Base-by-base conservation (phyloP, 192 early-diverging fungal species). In the Martensiomyces pterosporus region DNA sequence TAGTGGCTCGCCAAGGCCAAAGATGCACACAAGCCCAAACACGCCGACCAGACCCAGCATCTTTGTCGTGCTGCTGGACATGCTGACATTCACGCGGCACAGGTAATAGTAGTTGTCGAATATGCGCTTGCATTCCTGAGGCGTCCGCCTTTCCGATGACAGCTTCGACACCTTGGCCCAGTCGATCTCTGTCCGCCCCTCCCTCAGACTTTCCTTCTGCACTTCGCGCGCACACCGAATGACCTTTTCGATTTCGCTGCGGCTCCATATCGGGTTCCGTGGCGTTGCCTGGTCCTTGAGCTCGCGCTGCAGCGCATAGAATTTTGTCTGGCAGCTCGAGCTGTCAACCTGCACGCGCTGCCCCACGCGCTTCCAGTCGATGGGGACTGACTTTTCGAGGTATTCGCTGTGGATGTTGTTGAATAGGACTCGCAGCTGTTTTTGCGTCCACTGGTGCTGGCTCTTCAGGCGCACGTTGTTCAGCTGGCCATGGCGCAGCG, bases 121-220 rank as follows among this genome's bases (percentile, higher is more conserved):
- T 4, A 52, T 42, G 14, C 58, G 22, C 50, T 47, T 52, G 19
- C 58, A 60, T 25, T 60, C 57, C 15, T 60, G 25, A 3, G 58
- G 49, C 4, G 9, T 13, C 8, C 49, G 35, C 2, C 43, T 43
- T 2, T 16, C 27, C 1, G 37, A 24, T 23, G n/a, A 29, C 18
- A 18, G 8, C 7, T 45, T 40, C 3, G 44, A 37, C 33, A 57
- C 21, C n/a, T 21, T 24, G 4, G 7, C 15, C 58, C 58, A 60
- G 24, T 56, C 38, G 5, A 56, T 4, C 3, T 43, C 25, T 0
- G 19, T 14, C 24, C n/a, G 10, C 8, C 23, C 52, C 36, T 19
- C 21, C 19, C 15, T 24, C 21, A 49, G 9, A 4, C 22, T 35
- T 16, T 24, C 19, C 47, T 49, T 49, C 7, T 49, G 19, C 4